These are phyloP conservation scores for Penicillium diatomitis DNA, from an alignment of 495 filamentous ascomycete genomes.

Conservation along the genomic window DNA sequence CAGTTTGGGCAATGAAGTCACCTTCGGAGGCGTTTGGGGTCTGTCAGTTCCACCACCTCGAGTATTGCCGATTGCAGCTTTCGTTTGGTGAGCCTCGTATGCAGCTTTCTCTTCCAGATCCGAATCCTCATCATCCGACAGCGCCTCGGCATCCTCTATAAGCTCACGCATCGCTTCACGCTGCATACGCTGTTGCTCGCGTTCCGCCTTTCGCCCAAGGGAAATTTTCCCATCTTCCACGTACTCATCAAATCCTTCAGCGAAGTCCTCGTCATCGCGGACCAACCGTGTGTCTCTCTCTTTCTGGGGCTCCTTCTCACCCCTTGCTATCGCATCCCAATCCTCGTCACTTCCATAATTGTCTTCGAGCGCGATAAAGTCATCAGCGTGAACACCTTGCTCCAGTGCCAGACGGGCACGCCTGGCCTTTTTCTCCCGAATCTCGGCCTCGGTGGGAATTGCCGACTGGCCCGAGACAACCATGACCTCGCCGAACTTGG, in stretches of 20 bases:
- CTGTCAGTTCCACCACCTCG: constrained; percentile 34
- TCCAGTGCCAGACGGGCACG: constrained; percentile 72
- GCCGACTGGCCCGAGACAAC: constrained; percentile 24
- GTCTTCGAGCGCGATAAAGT: constrained; percentile 72
- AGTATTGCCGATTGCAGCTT: constrained; percentile 67
- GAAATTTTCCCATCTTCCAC: constrained; percentile 75
- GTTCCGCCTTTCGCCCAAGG: constrained; percentile 70
- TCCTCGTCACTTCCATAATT: constrained; percentile 34
- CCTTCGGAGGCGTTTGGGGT: constrained; percentile 46
- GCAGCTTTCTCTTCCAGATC: constrained; percentile 73
- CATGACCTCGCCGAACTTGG: constrained; percentile 52
- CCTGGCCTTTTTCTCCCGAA: constrained; percentile 84
- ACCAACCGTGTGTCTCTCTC: constrained; percentile 61
- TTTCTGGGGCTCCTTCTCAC: constrained; percentile 27
- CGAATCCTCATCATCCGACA: constrained; percentile 60
- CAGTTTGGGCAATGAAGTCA: constrained; percentile 49
- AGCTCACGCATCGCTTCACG: constrained; percentile 72
- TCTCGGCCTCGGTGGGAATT: constrained; percentile 82
- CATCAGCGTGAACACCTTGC: constrained; percentile 56
- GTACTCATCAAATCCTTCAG: constrained; percentile 89
- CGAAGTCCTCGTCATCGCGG: constrained; percentile 85
- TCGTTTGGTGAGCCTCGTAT: constrained; percentile 82
- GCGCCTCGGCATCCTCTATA: constrained; percentile 69
- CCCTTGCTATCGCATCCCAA: constrained; percentile 29
- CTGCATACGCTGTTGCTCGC: constrained; percentile 56